Evolutionary conservation across 306 rosid genomes (phyloP).

Genomic region (Lupinus albus): DNA sequence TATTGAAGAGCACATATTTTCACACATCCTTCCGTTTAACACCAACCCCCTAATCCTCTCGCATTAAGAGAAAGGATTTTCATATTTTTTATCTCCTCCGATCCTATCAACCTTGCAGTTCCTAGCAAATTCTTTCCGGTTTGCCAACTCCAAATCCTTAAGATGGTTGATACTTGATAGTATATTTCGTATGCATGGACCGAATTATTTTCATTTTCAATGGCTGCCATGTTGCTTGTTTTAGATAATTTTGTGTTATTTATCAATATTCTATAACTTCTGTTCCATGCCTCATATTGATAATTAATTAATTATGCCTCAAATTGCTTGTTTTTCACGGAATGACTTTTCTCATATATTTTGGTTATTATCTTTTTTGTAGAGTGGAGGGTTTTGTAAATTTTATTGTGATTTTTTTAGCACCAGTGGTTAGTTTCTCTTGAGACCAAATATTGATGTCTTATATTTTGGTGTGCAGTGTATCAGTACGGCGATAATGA

Average conservation of each 20-base stretch:
- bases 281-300: not conserved
- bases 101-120: too few relatives aligned
- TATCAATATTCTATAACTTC: not conserved
- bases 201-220: not conserved
- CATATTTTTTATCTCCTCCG: too few relatives aligned
- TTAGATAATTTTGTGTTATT: not conserved
- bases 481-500: conserved; percentile 56
- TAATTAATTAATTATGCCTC: too few relatives aligned
- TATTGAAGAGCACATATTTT: too few relatives aligned
- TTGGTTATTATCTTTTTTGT: not conserved
- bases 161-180: too few relatives aligned
- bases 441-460: not conserved
- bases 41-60: too few relatives aligned
- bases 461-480: conserved; percentile 55
- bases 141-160: too few relatives aligned
- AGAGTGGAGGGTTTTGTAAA: not conserved
- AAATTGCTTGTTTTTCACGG: too few relatives aligned
- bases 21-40: too few relatives aligned
- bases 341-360: not conserved
- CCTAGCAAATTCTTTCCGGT: too few relatives aligned
- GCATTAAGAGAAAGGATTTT: too few relatives aligned
- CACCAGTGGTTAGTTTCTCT: conserved; percentile 8
- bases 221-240: not conserved
- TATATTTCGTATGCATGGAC: conserved; percentile 17
- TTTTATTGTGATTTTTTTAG: not conserved